Evolutionary conservation across 352 stramenopile species (phyloP), one percentile per base, ranked within the genome.

Genomic region (Phytophthora fragariae): DNA sequence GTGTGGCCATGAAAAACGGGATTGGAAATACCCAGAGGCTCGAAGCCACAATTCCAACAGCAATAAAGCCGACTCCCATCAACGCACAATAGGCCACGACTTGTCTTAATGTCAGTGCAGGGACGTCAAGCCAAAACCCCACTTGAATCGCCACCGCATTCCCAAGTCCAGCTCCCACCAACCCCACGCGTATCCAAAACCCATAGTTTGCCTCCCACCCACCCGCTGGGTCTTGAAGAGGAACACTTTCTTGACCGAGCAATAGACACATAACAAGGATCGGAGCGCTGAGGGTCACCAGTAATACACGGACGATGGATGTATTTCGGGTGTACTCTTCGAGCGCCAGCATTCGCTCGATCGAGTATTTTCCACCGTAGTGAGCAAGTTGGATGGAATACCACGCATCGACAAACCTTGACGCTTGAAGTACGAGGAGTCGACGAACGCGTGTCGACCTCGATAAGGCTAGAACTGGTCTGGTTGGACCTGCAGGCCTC

Each of bases 261-360:
- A 69, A 5, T 19, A 73, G 4, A 8, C 17, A 17, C 7, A 68
- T 27, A 29, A 68, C 29, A 9, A 73, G 9, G 0, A 68, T 8
- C 15, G 60, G 59, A 17, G 55, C 21, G 1, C 50, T 7, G 17
- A 59, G 14, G 0, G 14, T 31, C n/a, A 72, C 65, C 1, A 63
- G 6, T 31, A 73, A 5, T 14, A 68, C 66, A 11, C 66, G 50
- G 12, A 5, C 0, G 4, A 73, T n/a, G 1, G 66, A 64, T 10
- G 59, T 68, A 3, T 37, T 53, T 37, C 60, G 29, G 15, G 59
- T 62, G n/a, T 73, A 73, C 19, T 73, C 57, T 39, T 72, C 57
- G 7, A 72, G 33, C 27, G 65, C 65, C 31, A 73, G 29, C 66
- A 73, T 68, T 19, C 66, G 66, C 15, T 73, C 66, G 29, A 64